A percentile compares a stretch with the other conserved stretches of the same genome.
Conservation (phyloP, 306 rosid species). For the Acacia melanoxylon region DNA sequence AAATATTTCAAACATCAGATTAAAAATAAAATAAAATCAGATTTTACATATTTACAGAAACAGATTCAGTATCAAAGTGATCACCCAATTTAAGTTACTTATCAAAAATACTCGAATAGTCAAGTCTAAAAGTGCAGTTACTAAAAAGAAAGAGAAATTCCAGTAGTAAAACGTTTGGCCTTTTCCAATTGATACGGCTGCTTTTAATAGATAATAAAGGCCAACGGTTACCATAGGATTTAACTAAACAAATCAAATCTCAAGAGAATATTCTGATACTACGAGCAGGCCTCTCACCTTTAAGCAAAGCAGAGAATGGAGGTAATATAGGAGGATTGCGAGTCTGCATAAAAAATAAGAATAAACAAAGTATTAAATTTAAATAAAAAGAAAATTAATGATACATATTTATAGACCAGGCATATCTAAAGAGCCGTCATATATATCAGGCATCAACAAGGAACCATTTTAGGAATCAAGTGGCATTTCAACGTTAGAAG, state of each 20-base stretch:
- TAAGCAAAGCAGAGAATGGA: slow-evolving; percentile 44
- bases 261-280: not conserved
- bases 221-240: not conserved
- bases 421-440: not conserved
- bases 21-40: not conserved
- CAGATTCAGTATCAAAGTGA: not conserved
- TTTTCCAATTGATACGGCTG: slow-evolving; percentile 6
- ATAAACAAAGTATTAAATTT: slow-evolving; percentile 8
- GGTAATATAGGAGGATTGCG: slow-evolving; percentile 54
- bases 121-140: not conserved
- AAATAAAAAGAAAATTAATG: not conserved
- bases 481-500: slow-evolving; percentile 13
- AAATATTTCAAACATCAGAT: not conserved
- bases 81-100: not conserved
- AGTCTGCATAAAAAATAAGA: slow-evolving; percentile 36
- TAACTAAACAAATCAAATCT: not conserved
- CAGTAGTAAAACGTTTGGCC: no score
- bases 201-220: not conserved
- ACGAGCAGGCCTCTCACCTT: slow-evolving; percentile 35
- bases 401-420: not conserved
- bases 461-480: not conserved
- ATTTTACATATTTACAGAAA: not conserved
- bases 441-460: not conserved
- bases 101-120: not conserved
- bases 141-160: not conserved